Evolutionary conservation across 2,329 filamentous ascomycete species (phyloP).

Genomic region (Fusarium keratoplasticum): DNA sequence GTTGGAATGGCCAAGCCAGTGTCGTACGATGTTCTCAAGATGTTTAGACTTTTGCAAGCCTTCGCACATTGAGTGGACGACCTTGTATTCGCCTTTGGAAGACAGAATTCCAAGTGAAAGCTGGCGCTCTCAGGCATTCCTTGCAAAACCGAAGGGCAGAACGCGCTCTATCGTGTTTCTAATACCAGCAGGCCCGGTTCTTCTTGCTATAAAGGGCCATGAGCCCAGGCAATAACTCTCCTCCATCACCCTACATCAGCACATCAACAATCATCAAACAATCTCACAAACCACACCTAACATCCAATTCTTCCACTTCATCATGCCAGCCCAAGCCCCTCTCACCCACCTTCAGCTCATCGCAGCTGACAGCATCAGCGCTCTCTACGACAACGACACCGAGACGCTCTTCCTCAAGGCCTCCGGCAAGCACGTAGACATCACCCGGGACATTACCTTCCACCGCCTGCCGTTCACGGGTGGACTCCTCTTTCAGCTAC

Average conservation of each 20-base stretch:
- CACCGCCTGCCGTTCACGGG: slow-evolving; percentile 15
- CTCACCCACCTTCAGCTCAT: slow-evolving; percentile 13
- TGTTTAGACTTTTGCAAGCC: neutral
- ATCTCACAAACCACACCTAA: neutral
- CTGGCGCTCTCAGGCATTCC: no score
- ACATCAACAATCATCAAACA: neutral
- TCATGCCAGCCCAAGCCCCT: neutral
- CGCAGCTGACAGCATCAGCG: slow-evolving; percentile 16
- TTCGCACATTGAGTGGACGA: neutral
- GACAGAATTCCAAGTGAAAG: neutral
- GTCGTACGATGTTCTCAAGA: neutral
- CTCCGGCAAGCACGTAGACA: slow-evolving; percentile 9
- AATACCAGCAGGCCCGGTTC: no score
- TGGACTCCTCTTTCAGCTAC: slow-evolving; percentile 22
- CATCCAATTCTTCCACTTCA: neutral
- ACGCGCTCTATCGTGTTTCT: no score
- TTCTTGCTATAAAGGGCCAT: neutral
- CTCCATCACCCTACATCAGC: neutral
- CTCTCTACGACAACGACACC: slow-evolving; percentile 18
- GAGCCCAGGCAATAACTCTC: neutral
- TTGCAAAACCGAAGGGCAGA: no score
- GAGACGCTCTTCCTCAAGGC: slow-evolving; percentile 11
- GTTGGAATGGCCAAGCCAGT: neutral
- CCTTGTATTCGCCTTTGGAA: neutral
- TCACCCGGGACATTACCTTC: slow-evolving; percentile 9